Base-by-base conservation (phyloP, 345 rosid species). In the Eucalyptus brandiana region DNA sequence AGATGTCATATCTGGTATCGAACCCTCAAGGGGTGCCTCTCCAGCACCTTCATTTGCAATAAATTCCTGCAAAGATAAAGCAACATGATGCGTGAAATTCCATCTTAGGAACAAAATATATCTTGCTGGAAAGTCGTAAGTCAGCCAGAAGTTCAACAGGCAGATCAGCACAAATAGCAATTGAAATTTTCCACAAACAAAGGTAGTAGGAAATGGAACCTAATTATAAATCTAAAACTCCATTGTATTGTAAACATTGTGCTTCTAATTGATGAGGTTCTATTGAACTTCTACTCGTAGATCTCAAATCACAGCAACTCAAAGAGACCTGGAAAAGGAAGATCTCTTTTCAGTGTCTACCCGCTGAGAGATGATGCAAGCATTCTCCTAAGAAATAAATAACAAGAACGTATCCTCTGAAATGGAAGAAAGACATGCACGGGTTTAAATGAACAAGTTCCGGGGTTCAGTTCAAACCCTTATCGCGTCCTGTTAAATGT, bases 1-100 rank as follows among this genome's bases (percentile, higher is more conserved):
- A 90, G 99, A 97, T 48, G 99, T 97, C 98, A 97, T 97, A 93
- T 97, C 99, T 19, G 99, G 99, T 86, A 97, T 96, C n/a, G 97
- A 96, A 60, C 99, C 99, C 94, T 97, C 99, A 86, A 98, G 98
- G 32, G 99, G 99, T 90, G 93, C 96, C 92, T 97, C 99, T 54
- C 97, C 98, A 88, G 91, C 91, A 56, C 99, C 99, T 96, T 98
- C 99, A 93, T 94, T 94, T 69, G 88, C 90, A 91, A 98, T 93
- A 92, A 98, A 98, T 89, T 98, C 99, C 99, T 98, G 91, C 89
- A 91, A 40, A 76, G 23, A 24, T 49, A 48, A 21, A 69, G 47
- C 47, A 40, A 76, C 85, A 23, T 4, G 85, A 37, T 21, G 8
- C 5, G 4, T 72, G 83, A 72, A 72, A 32, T 69, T 72, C 83